Base-by-base conservation (phyloP, 2,329 filamentous ascomycete genomes). In the Teratosphaeria epicoccoides region DNA sequence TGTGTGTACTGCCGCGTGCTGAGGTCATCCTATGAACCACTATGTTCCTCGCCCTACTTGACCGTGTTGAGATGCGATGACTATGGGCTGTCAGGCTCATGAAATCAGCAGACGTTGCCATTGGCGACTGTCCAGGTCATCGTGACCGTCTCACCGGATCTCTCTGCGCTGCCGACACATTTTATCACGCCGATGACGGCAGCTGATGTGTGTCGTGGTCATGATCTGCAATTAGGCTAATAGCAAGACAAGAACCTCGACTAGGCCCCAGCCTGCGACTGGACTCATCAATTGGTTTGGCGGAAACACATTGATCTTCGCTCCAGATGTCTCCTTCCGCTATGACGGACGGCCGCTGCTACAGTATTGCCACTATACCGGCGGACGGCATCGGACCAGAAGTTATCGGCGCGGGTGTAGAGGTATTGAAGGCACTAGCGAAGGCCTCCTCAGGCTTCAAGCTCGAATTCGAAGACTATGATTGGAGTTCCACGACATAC, bases 321-420 rank as follows among this genome's bases (percentile, higher is more conserved):
- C 14, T 20, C 33, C 17, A n/a, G n/a, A 40, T 40, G 33, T 40
- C 33, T 20, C 3, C n/a, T 7, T 40, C 33, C 6, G 6, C 2
- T 17, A 17, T 46, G 22, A 7, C 23, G 12, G 5, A 25, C 9
- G 20, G 25, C 12, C 23, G 44, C 1, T 14, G 23, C 44, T 74
- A 77, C 59, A 71, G 64, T 49, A 81, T 85, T 55, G 82, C 82
- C n/a, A 76, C 74, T 25, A 83, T 87, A 50, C 81, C 82, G 0
- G 84, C 80, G 6, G 83, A 87, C 61, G 83, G 83, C 50, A 86
- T 87, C 54, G 83, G 84, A 1, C 76, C 76, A 1, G 84, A 87
- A 65, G 83, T 87, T 10, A 79, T 84, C 65, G 71, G 75, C 26
- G 81, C 81, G 1, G 82, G 81, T 2, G 78, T 85, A 7, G 71